Evolutionary conservation across 164 flowering plant species (phyloP).

Genomic region (Buxus sempervirens): DNA sequence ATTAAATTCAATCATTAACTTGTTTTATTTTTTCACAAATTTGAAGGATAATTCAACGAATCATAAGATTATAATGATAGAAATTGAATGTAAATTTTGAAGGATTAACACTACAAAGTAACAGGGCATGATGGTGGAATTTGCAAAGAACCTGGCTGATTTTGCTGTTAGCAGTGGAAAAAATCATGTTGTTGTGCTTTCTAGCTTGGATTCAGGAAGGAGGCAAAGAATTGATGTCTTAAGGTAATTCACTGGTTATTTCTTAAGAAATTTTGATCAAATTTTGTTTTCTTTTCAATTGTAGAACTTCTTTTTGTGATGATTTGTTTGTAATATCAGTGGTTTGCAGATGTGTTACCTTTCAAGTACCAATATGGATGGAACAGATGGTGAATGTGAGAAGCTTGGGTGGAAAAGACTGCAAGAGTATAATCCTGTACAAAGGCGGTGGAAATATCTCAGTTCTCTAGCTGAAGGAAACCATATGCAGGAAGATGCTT

Average conservation of each 20-base stretch:
- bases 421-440: conserved; percentile 63
- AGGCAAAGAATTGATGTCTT: conserved; percentile 66
- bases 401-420: conserved; percentile 76
- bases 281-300: neutral
- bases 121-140: conserved; percentile 86
- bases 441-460: conserved; percentile 74
- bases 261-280: neutral
- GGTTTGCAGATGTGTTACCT: conserved; percentile 71
- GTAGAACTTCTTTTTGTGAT: conserved; percentile 1
- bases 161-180: conserved; percentile 73
- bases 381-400: conserved; percentile 70
- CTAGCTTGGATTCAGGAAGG: conserved; percentile 81
- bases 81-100: conserved; percentile 1
- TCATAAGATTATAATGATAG: too few relatives aligned
- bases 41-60: too few relatives aligned
- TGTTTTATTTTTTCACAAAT: neutral
- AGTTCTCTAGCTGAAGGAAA: conserved; percentile 52
- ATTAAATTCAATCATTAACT: too few relatives aligned
- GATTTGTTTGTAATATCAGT: conserved; percentile 31
- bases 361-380: conserved; percentile 58
- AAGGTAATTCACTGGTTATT: conserved; percentile 40
- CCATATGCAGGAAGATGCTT: conserved; percentile 29
- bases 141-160: conserved; percentile 74
- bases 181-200: conserved; percentile 79
- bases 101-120: conserved; percentile 3